Percentiles rank a stretch among this genome's conserved stretches.
phyloP scores from a whole-genome alignment of 768 basidiomycete species.

The Dictyophora rubrovolvata region DNA sequence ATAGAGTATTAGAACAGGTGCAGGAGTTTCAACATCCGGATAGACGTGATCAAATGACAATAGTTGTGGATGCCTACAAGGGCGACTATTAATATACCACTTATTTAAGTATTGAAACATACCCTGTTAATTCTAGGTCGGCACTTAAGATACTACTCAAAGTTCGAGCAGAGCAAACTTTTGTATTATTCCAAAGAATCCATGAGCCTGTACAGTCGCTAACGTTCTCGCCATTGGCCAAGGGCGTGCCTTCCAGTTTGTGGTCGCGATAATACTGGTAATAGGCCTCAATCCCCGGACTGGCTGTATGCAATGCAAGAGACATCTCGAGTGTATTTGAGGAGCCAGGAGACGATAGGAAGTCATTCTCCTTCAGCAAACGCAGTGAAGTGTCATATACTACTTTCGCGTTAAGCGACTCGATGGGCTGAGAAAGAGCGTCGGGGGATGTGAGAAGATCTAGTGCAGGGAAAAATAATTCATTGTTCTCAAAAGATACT shows the following conservation, averaged over 20 bases:
- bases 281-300: slow-evolving; percentile 76
- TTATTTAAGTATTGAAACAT: not conserved
- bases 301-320: slow-evolving; percentile 66
- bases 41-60: slow-evolving; percentile 74
- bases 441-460: slow-evolving; percentile 50
- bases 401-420: slow-evolving; percentile 34
- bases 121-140: slow-evolving; percentile 31
- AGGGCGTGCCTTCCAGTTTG: slow-evolving; percentile 13
- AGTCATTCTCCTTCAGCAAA: slow-evolving; percentile 34
- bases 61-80: slow-evolving; percentile 32
- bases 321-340: slow-evolving; percentile 56
- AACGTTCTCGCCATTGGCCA: slow-evolving; percentile 19
- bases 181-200: slow-evolving; percentile 77
- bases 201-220: slow-evolving; percentile 48
- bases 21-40: slow-evolving; percentile 42
- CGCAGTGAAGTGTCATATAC: slow-evolving; percentile 46
- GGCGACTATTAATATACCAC: too few species aligned
- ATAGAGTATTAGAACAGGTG: slow-evolving; percentile 69
- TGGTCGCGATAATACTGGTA: slow-evolving; percentile 55
- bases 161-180: slow-evolving; percentile 57
- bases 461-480: slow-evolving; percentile 69
- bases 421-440: slow-evolving; percentile 23
- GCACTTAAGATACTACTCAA: slow-evolving; percentile 37
- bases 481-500: slow-evolving; percentile 58
- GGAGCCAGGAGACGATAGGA: slow-evolving; percentile 39